A percentile compares a stretch with the other conserved stretches of the same genome.
These are phyloP conservation scores for Boeremia exigua DNA, from an alignment of 2,329 filamentous ascomycete genomes.

Conservation along the genomic window DNA sequence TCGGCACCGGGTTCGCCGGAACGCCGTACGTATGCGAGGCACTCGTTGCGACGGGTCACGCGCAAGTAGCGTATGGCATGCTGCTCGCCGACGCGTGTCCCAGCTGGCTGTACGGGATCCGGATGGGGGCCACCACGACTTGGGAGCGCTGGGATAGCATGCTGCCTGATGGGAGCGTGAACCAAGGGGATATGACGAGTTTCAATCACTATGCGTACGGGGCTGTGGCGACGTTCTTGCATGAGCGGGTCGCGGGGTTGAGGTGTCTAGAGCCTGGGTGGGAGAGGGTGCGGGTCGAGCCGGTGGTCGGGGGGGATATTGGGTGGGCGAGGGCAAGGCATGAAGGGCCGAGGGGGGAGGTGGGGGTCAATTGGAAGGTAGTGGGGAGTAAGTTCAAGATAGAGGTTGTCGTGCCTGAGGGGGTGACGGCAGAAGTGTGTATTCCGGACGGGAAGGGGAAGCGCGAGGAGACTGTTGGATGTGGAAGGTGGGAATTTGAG, in stretches of 20 bases:
- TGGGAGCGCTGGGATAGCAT: conserved; percentile 61
- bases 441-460: neutral
- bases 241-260: neutral
- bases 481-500: conserved; percentile 2
- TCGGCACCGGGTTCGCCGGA: conserved; percentile 21
- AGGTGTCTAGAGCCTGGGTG: neutral
- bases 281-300: neutral
- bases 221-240: conserved; percentile 54
- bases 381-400: neutral
- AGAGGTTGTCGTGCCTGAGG: conserved; percentile 1
- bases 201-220: conserved; percentile 39
- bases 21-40: conserved; percentile 17
- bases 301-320: neutral
- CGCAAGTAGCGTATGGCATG: conserved; percentile 14
- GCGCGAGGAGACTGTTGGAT: neutral
- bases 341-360: neutral
- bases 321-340: neutral
- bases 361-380: neutral
- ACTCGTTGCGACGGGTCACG: conserved; percentile 3
- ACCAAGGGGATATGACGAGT: conserved; percentile 55
- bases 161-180: conserved; percentile 52
- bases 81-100: conserved; percentile 53
- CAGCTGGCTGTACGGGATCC: conserved; percentile 57
- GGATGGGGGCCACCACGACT: conserved; percentile 54
- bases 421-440: neutral